phyloP scores from a whole-genome alignment of 164 flowering plant species.

The Magnolia kwangsiensis region DNA sequence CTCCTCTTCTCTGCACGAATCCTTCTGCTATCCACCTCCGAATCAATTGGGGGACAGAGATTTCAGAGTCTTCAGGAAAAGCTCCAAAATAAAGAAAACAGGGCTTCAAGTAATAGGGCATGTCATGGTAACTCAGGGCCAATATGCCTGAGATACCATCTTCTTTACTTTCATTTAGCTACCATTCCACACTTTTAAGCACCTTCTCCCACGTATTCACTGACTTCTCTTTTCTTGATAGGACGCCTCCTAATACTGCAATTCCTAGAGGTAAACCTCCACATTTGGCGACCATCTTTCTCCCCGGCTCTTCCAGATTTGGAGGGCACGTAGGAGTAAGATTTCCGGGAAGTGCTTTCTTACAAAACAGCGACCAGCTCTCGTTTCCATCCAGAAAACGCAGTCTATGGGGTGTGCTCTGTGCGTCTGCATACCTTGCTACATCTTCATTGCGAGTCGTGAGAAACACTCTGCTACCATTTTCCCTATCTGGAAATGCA shows the following conservation, averaged over 20 bases:
- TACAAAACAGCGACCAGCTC: background rate
- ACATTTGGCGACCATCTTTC: background rate
- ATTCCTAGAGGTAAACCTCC: background rate
- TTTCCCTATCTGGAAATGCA: background rate
- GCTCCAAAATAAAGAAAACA: background rate
- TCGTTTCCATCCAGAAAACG: background rate
- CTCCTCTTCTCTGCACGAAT: background rate
- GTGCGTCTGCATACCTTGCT: background rate
- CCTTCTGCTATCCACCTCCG: background rate
- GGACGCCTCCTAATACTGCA: background rate
- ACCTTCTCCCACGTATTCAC: slow-evolving; percentile 4
- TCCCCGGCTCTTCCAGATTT: background rate
- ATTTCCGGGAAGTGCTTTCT: background rate
- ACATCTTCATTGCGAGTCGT: slow-evolving; percentile 1
- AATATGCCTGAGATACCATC: background rate
- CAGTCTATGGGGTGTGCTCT: background rate
- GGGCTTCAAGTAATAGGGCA: background rate
- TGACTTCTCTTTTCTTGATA: background rate
- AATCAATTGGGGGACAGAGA: no score
- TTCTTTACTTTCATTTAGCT: slow-evolving; percentile 2
- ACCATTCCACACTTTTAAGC: background rate
- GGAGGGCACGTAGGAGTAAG: background rate
- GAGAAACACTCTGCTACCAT: slow-evolving; percentile 8
- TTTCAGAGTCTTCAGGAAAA: background rate
- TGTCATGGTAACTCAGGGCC: slow-evolving; percentile 10